phyloP scores from a whole-genome alignment of 345 rosid species.

The Nephelium lappaceum region DNA sequence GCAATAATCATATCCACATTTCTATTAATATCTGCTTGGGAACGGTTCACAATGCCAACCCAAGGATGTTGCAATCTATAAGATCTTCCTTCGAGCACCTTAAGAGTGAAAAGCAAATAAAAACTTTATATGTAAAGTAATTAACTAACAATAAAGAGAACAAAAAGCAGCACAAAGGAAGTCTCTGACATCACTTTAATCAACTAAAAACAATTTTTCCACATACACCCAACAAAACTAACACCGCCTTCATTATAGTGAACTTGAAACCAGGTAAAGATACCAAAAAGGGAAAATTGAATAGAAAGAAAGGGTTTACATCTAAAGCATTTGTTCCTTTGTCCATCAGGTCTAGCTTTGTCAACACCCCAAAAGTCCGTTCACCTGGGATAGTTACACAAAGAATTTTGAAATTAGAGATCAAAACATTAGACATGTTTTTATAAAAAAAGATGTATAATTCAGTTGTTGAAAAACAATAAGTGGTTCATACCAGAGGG shows the following conservation, averaged over 20 bases:
- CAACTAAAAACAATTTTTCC: neutral
- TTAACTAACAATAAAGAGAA: neutral
- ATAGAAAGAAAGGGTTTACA: slow-evolving; percentile 45
- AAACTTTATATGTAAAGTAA: neutral
- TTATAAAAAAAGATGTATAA: neutral
- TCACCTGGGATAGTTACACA: slow-evolving; percentile 53
- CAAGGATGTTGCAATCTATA: slow-evolving; percentile 86
- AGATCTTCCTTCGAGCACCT: slow-evolving; percentile 98
- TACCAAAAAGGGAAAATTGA: neutral
- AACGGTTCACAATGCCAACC: slow-evolving; percentile 98
- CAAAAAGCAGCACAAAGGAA: neutral
- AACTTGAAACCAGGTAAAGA: neutral
- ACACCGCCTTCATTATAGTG: neutral
- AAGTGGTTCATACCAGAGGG: slow-evolving; percentile 59
- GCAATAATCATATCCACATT: slow-evolving; percentile 90
- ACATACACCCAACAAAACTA: neutral
- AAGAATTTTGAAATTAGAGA: slow-evolving; percentile 4
- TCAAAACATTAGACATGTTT: neutral
- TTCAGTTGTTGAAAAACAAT: neutral
- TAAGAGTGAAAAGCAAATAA: slow-evolving; percentile 13
- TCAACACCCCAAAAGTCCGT: slow-evolving; percentile 95
- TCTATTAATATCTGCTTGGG: slow-evolving; percentile 95
- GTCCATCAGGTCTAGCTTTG: slow-evolving; percentile 97
- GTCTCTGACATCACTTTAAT: neutral
- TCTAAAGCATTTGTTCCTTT: slow-evolving; percentile 95